These are phyloP conservation scores for Wallacemonas sp. DNA, from an alignment of 208 protist species.

Conservation along the genomic window DNA sequence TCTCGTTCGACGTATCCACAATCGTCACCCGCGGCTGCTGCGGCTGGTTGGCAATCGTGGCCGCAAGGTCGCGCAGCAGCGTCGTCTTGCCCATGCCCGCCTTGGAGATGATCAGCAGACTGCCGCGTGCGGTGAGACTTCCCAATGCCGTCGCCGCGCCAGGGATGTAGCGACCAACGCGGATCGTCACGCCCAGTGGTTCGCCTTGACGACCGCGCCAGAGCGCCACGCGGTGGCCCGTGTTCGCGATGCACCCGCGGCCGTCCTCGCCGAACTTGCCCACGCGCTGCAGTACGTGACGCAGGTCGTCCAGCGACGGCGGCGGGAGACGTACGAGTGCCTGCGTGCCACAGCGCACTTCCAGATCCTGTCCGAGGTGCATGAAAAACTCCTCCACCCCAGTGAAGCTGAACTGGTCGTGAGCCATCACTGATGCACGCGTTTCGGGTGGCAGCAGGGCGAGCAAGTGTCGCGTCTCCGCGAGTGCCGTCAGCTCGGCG, in stretches of 20 bases:
- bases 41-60: constrained; percentile 57
- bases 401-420: constrained; percentile 40
- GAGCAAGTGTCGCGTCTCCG: constrained; percentile 69
- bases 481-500: constrained; percentile 55
- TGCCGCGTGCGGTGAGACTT: constrained; percentile 54
- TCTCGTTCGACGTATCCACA: constrained; percentile 96
- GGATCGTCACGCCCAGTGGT: constrained; percentile 82
- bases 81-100: constrained; percentile 95
- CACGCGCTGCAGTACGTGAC: constrained; percentile 45
- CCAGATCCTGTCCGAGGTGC: constrained; percentile 75
- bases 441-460: constrained; percentile 54
- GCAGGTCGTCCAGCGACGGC: constrained; percentile 52
- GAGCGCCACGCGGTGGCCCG: constrained; percentile 72
- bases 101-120: constrained; percentile 89
- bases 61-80: constrained; percentile 87
- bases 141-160: constrained; percentile 61
- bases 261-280: constrained; percentile 79
- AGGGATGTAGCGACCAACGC: constrained; percentile 81
- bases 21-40: constrained; percentile 70
- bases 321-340: constrained; percentile 63
- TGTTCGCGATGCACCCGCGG: constrained; percentile 66
- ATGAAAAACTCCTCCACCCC: constrained; percentile 81
- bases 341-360: constrained; percentile 54
- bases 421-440: constrained; percentile 34
- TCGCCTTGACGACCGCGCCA: constrained; percentile 78